Conservation (phyloP, 73 alveolate species). For the Paramecium sonneborni region DNA sequence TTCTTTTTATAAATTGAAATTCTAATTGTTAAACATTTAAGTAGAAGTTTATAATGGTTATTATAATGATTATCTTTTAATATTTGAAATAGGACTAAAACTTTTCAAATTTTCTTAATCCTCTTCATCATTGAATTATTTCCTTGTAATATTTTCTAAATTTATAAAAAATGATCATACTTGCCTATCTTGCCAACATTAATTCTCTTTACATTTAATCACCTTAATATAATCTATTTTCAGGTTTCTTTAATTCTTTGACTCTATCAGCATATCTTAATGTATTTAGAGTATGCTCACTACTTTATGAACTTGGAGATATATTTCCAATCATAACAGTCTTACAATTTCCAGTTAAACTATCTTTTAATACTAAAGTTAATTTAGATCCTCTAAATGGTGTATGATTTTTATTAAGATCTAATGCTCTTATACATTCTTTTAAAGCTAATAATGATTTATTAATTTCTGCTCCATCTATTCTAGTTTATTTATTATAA, state of each 20-base stretch:
- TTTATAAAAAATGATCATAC: constrained; percentile 27
- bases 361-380: constrained; percentile 96
- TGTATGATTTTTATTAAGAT: constrained; percentile 94
- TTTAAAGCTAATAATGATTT: constrained; percentile 98
- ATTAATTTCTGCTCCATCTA: constrained; percentile 99
- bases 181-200: neutral
- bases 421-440: constrained; percentile 99
- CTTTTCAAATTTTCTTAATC: neutral
- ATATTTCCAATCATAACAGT: constrained; percentile 99
- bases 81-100: neutral
- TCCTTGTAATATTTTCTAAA: constrained; percentile 3
- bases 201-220: neutral
- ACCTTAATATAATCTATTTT: neutral
- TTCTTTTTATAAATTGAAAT: neutral
- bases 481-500: constrained; percentile 92
- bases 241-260: constrained; percentile 95
- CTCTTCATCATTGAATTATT: neutral
- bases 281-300: constrained; percentile 99
- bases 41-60: neutral
- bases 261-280: constrained; percentile 99
- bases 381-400: constrained; percentile 99
- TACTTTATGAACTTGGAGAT: constrained; percentile 94
- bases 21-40: neutral
- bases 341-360: constrained; percentile 98
- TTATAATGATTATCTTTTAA: neutral